A percentile compares a stretch with the other conserved stretches of the same genome.
phyloP scores from a whole-genome alignment of 306 rosid species.

The Dalbergia cultrata region DNA sequence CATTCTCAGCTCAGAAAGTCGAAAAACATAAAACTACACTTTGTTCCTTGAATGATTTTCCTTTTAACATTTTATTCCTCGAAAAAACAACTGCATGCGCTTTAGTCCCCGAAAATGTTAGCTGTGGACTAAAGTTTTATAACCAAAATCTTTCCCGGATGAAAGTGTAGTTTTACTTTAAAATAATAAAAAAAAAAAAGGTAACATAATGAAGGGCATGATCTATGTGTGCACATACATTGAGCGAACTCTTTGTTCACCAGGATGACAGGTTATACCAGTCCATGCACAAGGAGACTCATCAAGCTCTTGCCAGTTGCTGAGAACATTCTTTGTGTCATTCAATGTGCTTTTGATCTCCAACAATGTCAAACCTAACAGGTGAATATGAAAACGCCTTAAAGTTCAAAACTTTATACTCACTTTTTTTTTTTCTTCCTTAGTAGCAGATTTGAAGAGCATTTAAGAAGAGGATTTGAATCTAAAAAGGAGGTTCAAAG shows the following conservation, averaged over 20 bases:
- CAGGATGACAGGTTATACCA: constrained; percentile 85
- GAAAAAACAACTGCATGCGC: too few relatives aligned
- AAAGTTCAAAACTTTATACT: constrained; percentile 43
- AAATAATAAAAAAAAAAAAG: not conserved
- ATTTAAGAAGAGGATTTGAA: constrained; percentile 5
- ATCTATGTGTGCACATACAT: constrained; percentile 58
- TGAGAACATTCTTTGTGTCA: constrained; percentile 73
- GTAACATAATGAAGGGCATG: constrained; percentile 21
- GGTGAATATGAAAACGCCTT: constrained; percentile 18
- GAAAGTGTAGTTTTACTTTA: too few relatives aligned
- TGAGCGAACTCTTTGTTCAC: constrained; percentile 74
- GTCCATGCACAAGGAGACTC: constrained; percentile 93
- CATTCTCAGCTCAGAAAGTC: constrained; percentile 23
- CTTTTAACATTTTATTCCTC: too few relatives aligned
- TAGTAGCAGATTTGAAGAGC: not conserved
- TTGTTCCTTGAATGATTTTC: too few relatives aligned
- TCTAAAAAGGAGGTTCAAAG: not conserved
- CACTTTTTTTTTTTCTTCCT: not conserved
- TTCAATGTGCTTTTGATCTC: constrained; percentile 77
- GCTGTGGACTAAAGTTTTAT: too few relatives aligned
- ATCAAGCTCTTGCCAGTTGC: constrained; percentile 77
- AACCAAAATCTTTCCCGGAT: too few relatives aligned
- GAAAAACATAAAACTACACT: too few relatives aligned
- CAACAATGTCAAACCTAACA: constrained; percentile 80
- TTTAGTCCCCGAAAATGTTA: too few relatives aligned